Conservation (phyloP, 495 filamentous ascomycete species). For the Lepraria neglecta region DNA sequence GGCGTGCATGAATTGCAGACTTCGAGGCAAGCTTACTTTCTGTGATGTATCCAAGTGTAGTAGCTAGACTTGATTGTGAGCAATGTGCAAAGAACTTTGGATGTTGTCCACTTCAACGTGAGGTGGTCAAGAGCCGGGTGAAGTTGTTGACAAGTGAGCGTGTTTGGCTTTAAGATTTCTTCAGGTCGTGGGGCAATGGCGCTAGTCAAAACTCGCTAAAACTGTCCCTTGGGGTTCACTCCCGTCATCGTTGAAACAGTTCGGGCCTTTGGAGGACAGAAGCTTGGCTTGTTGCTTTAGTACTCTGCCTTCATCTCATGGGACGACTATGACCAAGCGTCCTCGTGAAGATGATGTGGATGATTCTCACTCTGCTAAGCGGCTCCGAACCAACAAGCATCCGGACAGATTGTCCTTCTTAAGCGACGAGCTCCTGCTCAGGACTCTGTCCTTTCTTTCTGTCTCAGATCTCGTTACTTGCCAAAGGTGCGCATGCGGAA, state of each 20-base stretch:
- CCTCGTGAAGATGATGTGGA: conserved; percentile 26
- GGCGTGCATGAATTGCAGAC: background rate
- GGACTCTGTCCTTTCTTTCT: conserved; percentile 72
- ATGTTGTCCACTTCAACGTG: background rate
- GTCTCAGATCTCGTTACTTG: conserved; percentile 61
- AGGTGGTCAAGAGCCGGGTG: background rate
- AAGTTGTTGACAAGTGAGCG: conserved; percentile 1
- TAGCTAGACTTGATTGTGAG: background rate
- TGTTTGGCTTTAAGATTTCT: conserved; percentile 17
- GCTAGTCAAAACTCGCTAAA: conserved; percentile 17
- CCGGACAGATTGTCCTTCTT: conserved; percentile 53
- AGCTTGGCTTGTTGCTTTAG: background rate
- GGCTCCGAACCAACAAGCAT: conserved; percentile 28
- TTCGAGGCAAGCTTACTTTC: conserved; percentile 1
- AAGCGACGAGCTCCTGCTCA: conserved; percentile 82
- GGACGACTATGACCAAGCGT: conserved; percentile 43
- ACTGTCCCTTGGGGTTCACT: background rate
- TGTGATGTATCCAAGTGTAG: background rate
- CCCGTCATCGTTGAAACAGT: background rate
- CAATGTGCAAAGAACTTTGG: background rate
- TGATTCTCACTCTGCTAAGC: conserved; percentile 33
- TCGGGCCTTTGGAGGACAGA: background rate
- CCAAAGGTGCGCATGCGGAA: conserved; percentile 48
- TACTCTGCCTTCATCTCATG: background rate
- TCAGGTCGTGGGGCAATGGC: conserved; percentile 17